Base-by-base conservation (phyloP, 2,329 filamentous ascomycete genomes). In the Diaporthe vaccinii region DNA sequence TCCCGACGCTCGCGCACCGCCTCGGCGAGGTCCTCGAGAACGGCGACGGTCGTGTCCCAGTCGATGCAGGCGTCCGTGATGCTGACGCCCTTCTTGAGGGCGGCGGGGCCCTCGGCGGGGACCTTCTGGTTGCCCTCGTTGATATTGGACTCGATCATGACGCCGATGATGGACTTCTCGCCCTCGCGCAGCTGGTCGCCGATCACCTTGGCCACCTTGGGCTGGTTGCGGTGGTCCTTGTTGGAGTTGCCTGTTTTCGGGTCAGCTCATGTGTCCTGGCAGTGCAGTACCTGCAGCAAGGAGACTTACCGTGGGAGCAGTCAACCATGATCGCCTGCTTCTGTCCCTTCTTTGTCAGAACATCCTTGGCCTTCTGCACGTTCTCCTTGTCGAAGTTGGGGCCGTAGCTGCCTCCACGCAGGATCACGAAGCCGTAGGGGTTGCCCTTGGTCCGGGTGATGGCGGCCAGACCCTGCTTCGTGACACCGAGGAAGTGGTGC, bases 141-240 rank as follows among this genome's bases (percentile, higher is more conserved):
- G 89, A 98, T 96, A 86, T 98, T 96, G 82, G 95, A 98, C 88
- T 99, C 96, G 80, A 99, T 98, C 96, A 99, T 99, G 82, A 98
- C 95, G 83, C 96, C 97, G 78, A 98, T 91, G 80, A 99, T 98
- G 78, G 91, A 93, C 75, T 91, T 93, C 87, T 99, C 95, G 76
- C 96, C 96, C 78, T 93, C 92, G 70, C 93, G 92, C 78, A 99
- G 89, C 87, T 99, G 96, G 73, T 98, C 94, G 44, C 90, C 93
- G 76, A 99, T 88, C 71, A 89, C 89, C 83, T 93, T 91, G 78
- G 96, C 95, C 59, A 98, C 96, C 86, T 96, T 93, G 81, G 97
- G 97, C 87, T 99, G 96, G 87, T 99, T 99, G 81, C 94, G 93
- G 88, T 98, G 96, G 88, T 98, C 92, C 88, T 99, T 99, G 85